These are phyloP conservation scores for Kockiozyma suomiensis DNA, from an alignment of 805 yeast genomes.

Conservation along the genomic window DNA sequence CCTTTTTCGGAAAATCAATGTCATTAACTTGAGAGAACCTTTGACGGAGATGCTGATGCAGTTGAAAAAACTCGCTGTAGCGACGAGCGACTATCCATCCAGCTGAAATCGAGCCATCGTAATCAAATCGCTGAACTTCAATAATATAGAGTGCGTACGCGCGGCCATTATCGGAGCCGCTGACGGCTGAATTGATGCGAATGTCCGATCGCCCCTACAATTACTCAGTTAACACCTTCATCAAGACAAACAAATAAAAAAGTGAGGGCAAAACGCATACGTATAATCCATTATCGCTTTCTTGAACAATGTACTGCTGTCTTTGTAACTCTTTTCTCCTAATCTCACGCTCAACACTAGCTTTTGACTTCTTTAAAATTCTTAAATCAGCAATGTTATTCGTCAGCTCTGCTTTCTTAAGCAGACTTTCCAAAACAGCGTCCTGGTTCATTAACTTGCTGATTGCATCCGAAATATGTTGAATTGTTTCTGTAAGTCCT, in stretches of 20 bases:
- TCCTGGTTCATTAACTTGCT: constrained; percentile 63
- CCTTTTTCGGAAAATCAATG: constrained; percentile 54
- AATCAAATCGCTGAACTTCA: constrained; percentile 61
- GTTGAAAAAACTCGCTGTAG: constrained; percentile 76
- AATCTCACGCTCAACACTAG: constrained; percentile 71
- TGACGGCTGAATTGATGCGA: constrained; percentile 52
- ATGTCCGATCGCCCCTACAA: constrained; percentile 36
- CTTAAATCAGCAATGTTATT: constrained; percentile 71
- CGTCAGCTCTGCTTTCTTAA: constrained; percentile 81
- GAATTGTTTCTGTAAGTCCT: constrained; percentile 45
- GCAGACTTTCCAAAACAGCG: constrained; percentile 63
- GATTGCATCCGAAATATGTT: constrained; percentile 59
- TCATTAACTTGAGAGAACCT: constrained; percentile 54
- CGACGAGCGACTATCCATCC: constrained; percentile 92
- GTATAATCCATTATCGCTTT: constrained; percentile 73
- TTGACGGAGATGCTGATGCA: constrained; percentile 64
- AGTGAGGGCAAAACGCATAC: constrained; percentile 50
- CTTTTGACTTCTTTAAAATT: constrained; percentile 66
- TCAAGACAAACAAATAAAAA: neutral
- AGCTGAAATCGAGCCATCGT: constrained; percentile 55
- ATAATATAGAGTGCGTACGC: constrained; percentile 74
- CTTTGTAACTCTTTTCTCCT: constrained; percentile 69
- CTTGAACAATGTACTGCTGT: constrained; percentile 82
- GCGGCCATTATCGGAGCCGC: constrained; percentile 53
- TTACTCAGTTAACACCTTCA: neutral